These are phyloP conservation scores for Ogataea trehaloabstinens DNA, from an alignment of 805 yeast species.

Conservation along the genomic window DNA sequence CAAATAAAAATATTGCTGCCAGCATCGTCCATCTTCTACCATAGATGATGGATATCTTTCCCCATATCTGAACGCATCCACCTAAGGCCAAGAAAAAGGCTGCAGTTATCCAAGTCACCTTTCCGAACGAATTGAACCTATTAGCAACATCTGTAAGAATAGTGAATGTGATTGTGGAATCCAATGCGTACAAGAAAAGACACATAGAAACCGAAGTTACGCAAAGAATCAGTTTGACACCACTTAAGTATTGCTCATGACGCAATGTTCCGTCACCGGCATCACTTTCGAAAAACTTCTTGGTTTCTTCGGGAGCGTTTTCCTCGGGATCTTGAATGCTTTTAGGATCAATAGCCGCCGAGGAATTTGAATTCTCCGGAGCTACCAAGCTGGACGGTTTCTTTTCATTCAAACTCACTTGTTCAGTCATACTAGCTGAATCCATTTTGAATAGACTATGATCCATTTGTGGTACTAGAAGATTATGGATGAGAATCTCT, in stretches of 20 bases:
- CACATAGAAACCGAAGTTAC: constrained; percentile 15
- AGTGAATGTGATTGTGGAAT: constrained; percentile 58
- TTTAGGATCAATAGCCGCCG: no score
- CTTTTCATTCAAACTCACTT: no score
- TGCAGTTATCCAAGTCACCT: constrained; percentile 58
- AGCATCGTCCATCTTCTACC: constrained; percentile 55
- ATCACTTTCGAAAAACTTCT: constrained; percentile 32
- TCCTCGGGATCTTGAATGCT: no score
- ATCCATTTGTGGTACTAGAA: no score
- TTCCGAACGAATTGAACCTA: constrained; percentile 47
- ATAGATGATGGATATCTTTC: constrained; percentile 51
- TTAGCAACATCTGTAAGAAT: constrained; percentile 48
- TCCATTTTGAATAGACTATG: no score
- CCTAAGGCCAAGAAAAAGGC: constrained; percentile 57
- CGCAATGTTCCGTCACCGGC: constrained; percentile 39
- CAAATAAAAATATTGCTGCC: constrained; percentile 51
- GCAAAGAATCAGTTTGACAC: constrained; percentile 17
- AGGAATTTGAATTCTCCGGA: no score
- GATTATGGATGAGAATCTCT: no score
- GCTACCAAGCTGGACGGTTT: no score
- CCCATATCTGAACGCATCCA: constrained; percentile 54
- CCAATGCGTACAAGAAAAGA: constrained; percentile 42
- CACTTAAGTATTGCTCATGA: constrained; percentile 26
- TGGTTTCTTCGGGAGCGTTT: no score
- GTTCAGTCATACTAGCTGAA: no score